Evolutionary conservation across 805 yeast species (phyloP), one percentile per base, ranked within the genome.

Genomic region (Candida silvatica): DNA sequence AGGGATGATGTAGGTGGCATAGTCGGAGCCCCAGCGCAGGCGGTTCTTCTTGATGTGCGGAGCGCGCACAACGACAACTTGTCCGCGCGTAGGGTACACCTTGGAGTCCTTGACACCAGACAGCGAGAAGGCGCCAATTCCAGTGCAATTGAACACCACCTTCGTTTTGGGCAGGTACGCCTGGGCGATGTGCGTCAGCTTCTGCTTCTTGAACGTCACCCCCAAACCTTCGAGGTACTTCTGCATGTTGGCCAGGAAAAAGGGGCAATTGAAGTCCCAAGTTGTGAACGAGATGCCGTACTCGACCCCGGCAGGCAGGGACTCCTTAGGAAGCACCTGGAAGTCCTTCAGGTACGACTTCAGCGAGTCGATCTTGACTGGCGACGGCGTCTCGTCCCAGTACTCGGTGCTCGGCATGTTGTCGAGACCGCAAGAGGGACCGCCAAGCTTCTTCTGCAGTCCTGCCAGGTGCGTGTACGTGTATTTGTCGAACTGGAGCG

Each of bases 51-150:
- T 60, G 40, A 81, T 62, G 45, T 79, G 81, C 3, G 87, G 86
- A 0, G 86, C 85, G 40, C 65, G 69, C 17, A 82, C 66, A 7
- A 81, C 77, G 15, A 81, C 79, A 18, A 82, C 86, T 49, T 83
- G 94, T 4, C 94, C 94, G 39, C 94, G 63, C 1, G 83, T 74
- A 6, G 94, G 90, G 44, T 76, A 80, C 15, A 79, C 70, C 1
- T 60, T 57, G 6, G 59, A 41, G 48, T 84, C 94, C 16, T 61
- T 58, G 14, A 80, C 84, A 9, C 88, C 92, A 6, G 76, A 76
- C 5, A 84, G 58, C 2, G 55, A 51, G 31, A 62, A 62, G 2
- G 92, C 82, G 8, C 87, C 83, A 16, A 80, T 61, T 6, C 94
- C 94, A 0, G 87, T 67, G 54, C 94, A 82, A 47, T 84, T 84